phyloP scores from a whole-genome alignment of 192 early-diverging fungal genomes.

The Coemansia biformis region DNA sequence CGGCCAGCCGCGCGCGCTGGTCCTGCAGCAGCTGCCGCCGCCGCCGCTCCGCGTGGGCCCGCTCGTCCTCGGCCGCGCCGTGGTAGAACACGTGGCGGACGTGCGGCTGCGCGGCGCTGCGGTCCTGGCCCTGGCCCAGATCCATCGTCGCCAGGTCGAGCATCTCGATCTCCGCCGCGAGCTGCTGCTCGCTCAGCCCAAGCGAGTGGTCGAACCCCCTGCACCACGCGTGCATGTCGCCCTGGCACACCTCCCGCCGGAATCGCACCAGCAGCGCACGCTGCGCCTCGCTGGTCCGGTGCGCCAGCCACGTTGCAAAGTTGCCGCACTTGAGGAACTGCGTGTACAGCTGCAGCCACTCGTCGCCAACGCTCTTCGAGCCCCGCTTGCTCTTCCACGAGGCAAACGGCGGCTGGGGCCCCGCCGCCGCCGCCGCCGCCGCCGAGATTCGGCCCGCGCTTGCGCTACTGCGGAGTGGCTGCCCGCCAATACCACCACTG shows the following conservation, averaged over 20 bases:
- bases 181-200: constrained; percentile 29
- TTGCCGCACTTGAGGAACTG: constrained; percentile 90
- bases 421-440: constrained; percentile 5
- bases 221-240: constrained; percentile 49
- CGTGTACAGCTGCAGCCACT: constrained; percentile 67
- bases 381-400: constrained; percentile 36
- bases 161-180: constrained; percentile 43
- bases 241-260: constrained; percentile 61
- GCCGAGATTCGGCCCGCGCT: too few species aligned
- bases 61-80: constrained; percentile 44
- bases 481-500: too few species aligned
- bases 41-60: constrained; percentile 28
- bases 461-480: too few species aligned
- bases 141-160: constrained; percentile 48
- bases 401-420: constrained; percentile 7
- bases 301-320: constrained; percentile 92
- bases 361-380: constrained; percentile 56
- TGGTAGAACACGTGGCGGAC: constrained; percentile 47
- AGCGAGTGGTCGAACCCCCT: constrained; percentile 44
- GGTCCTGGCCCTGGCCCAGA: constrained; percentile 22
- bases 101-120: constrained; percentile 15
- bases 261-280: constrained; percentile 74
- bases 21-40: constrained; percentile 36
- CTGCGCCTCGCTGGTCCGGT: constrained; percentile 71
- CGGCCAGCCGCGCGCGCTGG: constrained; percentile 35